Evolutionary conservation across 495 filamentous ascomycete species (phyloP), one percentile per base, ranked within the genome.

Genomic region (Antarctomyces pellizariae): DNA sequence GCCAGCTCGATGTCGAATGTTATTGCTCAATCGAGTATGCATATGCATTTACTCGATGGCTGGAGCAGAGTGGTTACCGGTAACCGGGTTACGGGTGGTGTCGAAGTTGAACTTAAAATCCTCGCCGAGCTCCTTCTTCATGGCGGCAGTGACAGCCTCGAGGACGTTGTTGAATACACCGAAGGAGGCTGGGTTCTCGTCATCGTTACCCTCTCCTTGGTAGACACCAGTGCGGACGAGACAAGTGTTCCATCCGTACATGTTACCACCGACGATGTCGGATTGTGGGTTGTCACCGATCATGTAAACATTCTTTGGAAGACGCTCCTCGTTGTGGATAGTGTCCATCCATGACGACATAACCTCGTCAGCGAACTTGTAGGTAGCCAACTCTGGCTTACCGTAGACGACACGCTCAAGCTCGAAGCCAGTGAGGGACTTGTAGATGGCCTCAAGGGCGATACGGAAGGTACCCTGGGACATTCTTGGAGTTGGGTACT

Each of bases 281-380:
- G 67, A 75, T 41, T 74, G 75, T 2, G 84, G 83, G 38, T 93
- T 97, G 38, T 97, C 84, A 0, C 84, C 84, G 11, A 97, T 59
- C 83, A 93, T 92, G 39, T 90, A 93, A 7, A 97, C 75, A 66
- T 54, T 63, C 40, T 49, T 48, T 17, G 47, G 36, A 7, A 39
- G 41, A 7, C 24, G 13, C 11, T 42, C 34, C 17, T 25, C 28
- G 12, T 43, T 39, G 35, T 55, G 46, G 18, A 58, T 41, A 5
- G 47, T 38, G 9, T 48, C 46, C 16, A 77, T 58, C 35, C 78
- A 69, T 15, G 46, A 48, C 24, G 52, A 29, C 20, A 97, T 49
- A 30, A 72, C 57, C 16, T 57, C 49, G 50, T 92, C 83, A 0
- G 84, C 83, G 44, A 71, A 97, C 36, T 55, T 57, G 38, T 84